These are phyloP conservation scores for Candida dubliniensis DNA, from an alignment of 1,139 yeast species.

Conservation along the genomic window DNA sequence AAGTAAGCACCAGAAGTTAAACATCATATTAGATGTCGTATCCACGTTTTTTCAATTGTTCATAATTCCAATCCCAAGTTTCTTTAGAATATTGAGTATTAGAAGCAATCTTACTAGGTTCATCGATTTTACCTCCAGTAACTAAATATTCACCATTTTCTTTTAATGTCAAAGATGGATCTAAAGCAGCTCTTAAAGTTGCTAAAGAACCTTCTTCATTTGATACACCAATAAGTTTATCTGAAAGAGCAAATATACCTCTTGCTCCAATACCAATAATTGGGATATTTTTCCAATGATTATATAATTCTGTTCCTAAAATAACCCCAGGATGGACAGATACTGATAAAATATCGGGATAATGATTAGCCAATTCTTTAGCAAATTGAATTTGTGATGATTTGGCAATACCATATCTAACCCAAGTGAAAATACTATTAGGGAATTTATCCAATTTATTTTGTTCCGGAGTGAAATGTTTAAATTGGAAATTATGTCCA, in stretches of 20 bases:
- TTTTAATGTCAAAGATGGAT: slow-evolving; percentile 23
- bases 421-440: slow-evolving; percentile 26
- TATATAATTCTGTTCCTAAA: slow-evolving; percentile 35
- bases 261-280: slow-evolving; percentile 21
- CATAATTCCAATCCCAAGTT: slow-evolving; percentile 34
- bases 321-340: slow-evolving; percentile 45
- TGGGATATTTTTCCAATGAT: slow-evolving; percentile 30
- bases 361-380: slow-evolving; percentile 25
- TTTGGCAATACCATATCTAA: slow-evolving; percentile 40
- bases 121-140: slow-evolving; percentile 34
- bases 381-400: slow-evolving; percentile 33
- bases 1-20: no score
- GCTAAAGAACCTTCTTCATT: slow-evolving; percentile 39
- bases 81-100: slow-evolving; percentile 22
- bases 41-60: slow-evolving; percentile 25
- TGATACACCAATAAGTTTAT: slow-evolving; percentile 25
- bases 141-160: slow-evolving; percentile 36
- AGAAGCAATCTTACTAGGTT: slow-evolving; percentile 26
- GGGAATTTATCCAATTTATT: slow-evolving; percentile 28
- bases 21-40: slow-evolving; percentile 9
- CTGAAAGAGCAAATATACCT: slow-evolving; percentile 15
- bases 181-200: slow-evolving; percentile 37
- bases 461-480: slow-evolving; percentile 25
- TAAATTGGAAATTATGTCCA: slow-evolving; percentile 30
- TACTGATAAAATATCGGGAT: slow-evolving; percentile 35